These are phyloP conservation scores for Bipolaris bicolor DNA, from an alignment of 2,329 filamentous ascomycete genomes.

Conservation along the genomic window DNA sequence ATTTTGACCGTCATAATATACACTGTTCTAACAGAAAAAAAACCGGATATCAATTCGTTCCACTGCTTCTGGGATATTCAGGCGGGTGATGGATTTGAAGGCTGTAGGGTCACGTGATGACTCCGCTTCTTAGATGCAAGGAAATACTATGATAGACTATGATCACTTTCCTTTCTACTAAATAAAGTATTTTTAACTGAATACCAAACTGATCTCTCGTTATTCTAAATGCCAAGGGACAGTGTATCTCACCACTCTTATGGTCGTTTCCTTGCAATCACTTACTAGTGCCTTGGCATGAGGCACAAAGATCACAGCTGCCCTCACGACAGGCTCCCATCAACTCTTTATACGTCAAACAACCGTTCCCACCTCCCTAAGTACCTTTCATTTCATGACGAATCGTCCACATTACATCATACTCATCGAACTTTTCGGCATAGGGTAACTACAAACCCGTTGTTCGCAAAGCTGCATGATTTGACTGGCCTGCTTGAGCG, in stretches of 20 bases:
- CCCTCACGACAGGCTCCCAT: not conserved
- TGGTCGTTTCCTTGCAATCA: not conserved
- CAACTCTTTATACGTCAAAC: not conserved
- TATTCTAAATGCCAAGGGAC: not conserved
- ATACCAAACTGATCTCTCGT: not conserved
- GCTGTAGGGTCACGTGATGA: not conserved
- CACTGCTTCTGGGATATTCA: not conserved
- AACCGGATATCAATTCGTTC: not conserved
- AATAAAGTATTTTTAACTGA: rapidly evolving
- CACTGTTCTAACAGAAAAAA: not conserved
- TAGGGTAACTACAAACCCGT: too few species aligned
- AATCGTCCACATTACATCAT: not conserved
- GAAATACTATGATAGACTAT: not conserved
- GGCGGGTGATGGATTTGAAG: not conserved
- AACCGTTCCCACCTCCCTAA: too few species aligned
- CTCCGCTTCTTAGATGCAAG: not conserved
- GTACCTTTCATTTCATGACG: not conserved
- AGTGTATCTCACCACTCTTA: not conserved
- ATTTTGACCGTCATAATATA: not conserved
- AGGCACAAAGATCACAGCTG: not conserved
- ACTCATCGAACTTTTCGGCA: too few species aligned
- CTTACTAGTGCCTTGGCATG: not conserved
- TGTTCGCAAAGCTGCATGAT: not conserved
- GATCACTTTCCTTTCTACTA: not conserved
- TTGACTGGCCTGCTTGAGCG: not conserved